These are phyloP conservation scores for Stylonectria norvegica DNA, from an alignment of 2,329 filamentous ascomycete species.

Conservation along the genomic window DNA sequence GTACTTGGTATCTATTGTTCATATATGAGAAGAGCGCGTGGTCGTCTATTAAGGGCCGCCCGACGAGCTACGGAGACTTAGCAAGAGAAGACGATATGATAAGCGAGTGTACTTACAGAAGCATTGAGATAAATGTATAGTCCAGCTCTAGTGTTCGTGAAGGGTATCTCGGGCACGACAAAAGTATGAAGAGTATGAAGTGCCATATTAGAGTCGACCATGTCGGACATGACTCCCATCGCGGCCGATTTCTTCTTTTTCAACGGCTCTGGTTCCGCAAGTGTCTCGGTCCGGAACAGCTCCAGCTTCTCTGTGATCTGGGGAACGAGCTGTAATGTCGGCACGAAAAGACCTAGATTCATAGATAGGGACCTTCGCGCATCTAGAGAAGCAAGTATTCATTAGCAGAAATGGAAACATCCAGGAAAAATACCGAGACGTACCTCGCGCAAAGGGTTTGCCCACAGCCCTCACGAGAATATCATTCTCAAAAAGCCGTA, in stretches of 20 bases:
- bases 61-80: slow-evolving; percentile 59
- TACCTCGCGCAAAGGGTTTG: slow-evolving; percentile 52
- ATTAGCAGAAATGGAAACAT: background rate
- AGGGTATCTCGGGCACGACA: slow-evolving; percentile 61
- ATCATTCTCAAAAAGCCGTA: slow-evolving; percentile 59
- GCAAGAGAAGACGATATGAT: slow-evolving; percentile 3
- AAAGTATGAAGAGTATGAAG: slow-evolving; percentile 56
- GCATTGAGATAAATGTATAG: slow-evolving; percentile 84
- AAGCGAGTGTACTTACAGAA: slow-evolving; percentile 51
- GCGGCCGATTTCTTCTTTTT: slow-evolving; percentile 50
- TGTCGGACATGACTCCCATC: slow-evolving; percentile 51
- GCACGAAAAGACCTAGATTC: slow-evolving; percentile 52
- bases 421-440: slow-evolving; percentile 3
- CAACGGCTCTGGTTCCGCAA: slow-evolving; percentile 52
- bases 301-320: slow-evolving; percentile 54
- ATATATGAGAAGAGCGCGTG: slow-evolving; percentile 73
- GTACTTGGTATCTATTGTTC: slow-evolving; percentile 77
- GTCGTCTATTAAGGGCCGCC: slow-evolving; percentile 81
- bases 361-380: slow-evolving; percentile 48
- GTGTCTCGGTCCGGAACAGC: slow-evolving; percentile 54
- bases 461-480: slow-evolving; percentile 52
- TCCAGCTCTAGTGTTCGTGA: slow-evolving; percentile 73
- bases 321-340: slow-evolving; percentile 55
- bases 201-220: slow-evolving; percentile 55
- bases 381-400: slow-evolving; percentile 29